Conservation (phyloP, 164 flowering plant species). For the Vitis labrusca region DNA sequence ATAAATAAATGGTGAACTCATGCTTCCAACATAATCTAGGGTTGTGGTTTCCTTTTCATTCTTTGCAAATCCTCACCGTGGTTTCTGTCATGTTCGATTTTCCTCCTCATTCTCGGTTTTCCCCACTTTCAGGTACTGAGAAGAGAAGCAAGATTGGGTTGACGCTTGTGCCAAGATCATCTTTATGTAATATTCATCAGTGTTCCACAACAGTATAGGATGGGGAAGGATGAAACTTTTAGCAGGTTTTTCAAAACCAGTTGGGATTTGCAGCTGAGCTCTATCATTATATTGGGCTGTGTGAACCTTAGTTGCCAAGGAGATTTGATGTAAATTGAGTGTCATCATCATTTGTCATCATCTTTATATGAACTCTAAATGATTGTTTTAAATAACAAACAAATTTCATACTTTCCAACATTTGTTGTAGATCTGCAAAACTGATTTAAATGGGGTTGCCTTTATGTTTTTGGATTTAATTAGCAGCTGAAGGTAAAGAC, state of each 20-base stretch:
- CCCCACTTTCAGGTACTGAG: constrained; percentile 50
- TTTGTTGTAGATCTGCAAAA: no score
- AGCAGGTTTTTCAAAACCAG: constrained; percentile 1
- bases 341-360: no score
- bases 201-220: not conserved
- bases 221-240: constrained; percentile 1
- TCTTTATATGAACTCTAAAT: no score
- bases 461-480: no score
- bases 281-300: no score
- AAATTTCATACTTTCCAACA: no score
- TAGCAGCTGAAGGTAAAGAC: no score
- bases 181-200: not conserved
- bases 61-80: not conserved
- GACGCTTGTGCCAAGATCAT: constrained; percentile 6
- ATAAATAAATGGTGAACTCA: not conserved
- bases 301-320: no score
- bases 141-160: constrained; percentile 77
- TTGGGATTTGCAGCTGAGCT: no score
- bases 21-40: not conserved
- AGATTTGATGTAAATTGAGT: no score
- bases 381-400: no score
- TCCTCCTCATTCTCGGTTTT: not conserved
- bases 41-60: not conserved
- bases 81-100: not conserved
- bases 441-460: no score